Evolutionary conservation across 805 yeast species (phyloP), one percentile per base, ranked within the genome.

Genomic region (Metschnikowia amazonensis): DNA sequence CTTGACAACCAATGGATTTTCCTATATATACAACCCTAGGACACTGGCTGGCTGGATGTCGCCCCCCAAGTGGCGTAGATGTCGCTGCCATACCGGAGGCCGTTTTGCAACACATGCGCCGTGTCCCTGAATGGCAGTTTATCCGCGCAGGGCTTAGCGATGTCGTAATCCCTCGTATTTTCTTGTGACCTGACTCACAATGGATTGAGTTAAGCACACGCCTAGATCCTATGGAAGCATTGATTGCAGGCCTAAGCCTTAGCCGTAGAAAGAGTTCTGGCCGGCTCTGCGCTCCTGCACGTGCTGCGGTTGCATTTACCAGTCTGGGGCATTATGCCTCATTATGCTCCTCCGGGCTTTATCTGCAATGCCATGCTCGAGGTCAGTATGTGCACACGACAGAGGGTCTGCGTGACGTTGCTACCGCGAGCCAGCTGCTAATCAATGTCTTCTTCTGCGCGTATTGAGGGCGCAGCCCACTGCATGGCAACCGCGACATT

Each of bases 401-500:
- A 27, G 25, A 24, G 41, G 25, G 10, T 20, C 32, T 29, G 31
- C 40, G 23, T 25, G 30, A 17, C 30, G 23, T 36, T 18, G 30
- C 24, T 28, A n/a, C 41, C 18, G 41, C 32, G 29, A 23, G 23
- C 33, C 36, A 20, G 16, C 25, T 36, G 30, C 31, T 16, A 23
- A 37, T 29, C 33, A 18, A 27, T 37, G 31, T 17, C 40, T 18
- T 36, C 40, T 36, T 37, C 41, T 18, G 33, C 41, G 41, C 41
- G 32, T 37, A 33, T 13, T 5, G 32, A 18, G 32, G 36, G 24
- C 17, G 41, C 41, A 36, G 30, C 30, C 9, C 39, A 17, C 14
- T 36, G 39, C 40, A 36, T 36, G 30, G 27, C 36, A 34, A 34
- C 36, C 38, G 38, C n/a, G 38, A 35, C 28, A 14, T 9, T 35